Evolutionary conservation across 1,284 basidiomycete species (phyloP).

Genomic region (Trichosporon asahii): DNA sequence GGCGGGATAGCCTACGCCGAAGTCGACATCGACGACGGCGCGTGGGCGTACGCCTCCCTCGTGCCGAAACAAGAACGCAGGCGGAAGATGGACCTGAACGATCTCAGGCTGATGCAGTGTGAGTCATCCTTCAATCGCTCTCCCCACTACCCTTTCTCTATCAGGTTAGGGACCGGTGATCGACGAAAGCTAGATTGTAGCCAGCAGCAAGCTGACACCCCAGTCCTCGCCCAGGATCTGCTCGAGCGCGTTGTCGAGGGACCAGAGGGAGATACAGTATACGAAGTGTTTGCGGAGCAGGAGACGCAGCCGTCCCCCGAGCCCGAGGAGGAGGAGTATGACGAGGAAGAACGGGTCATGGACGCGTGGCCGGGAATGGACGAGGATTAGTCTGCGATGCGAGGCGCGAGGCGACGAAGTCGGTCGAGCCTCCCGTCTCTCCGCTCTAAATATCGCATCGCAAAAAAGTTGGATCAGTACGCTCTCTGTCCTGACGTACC

Average conservation of each 20-base stretch:
- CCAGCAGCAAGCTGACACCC: background rate
- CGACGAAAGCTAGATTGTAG: no score
- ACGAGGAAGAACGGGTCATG: conserved; percentile 20
- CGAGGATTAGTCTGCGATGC: conserved; percentile 1
- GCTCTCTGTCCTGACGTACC: no score
- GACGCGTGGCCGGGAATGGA: background rate
- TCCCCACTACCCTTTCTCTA: no score
- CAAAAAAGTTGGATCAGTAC: no score
- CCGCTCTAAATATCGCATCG: no score
- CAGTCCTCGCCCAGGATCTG: conserved; percentile 66
- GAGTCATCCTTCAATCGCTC: conserved; percentile 14
- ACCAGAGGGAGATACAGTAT: conserved; percentile 64
- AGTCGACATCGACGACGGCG: conserved; percentile 49
- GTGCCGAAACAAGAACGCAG: background rate
- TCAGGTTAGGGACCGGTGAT: no score
- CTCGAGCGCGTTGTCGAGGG: conserved; percentile 71
- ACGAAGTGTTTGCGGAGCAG: conserved; percentile 58
- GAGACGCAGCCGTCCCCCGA: background rate
- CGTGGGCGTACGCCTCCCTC: conserved; percentile 3
- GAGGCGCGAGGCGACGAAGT: background rate
- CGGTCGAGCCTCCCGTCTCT: no score
- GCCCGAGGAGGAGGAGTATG: conserved; percentile 18
- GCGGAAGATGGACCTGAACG: conserved; percentile 8
- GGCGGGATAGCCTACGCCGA: conserved; percentile 70
- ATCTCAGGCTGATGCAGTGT: conserved; percentile 41